Evolutionary conservation across 176 grass and related monocot species (phyloP).

Genomic region (Hsuehochloa calcarea): DNA sequence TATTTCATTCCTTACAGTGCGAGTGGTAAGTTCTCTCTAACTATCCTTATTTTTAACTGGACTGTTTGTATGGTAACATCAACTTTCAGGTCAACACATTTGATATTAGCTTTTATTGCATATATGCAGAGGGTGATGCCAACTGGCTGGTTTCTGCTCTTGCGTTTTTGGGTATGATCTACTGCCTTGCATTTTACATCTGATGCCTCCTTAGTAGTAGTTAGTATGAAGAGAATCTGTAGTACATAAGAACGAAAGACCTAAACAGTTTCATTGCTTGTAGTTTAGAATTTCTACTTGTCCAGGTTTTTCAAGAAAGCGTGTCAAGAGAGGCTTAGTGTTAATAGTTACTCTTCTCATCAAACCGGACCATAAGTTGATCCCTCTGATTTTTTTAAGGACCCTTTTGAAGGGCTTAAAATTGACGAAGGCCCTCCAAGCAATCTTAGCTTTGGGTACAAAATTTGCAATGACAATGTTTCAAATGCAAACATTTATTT

Average conservation of each 20-base stretch:
- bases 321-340: background rate
- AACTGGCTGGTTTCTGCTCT: slow-evolving; percentile 87
- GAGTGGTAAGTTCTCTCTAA: slow-evolving; percentile 58
- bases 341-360: background rate
- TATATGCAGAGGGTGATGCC: slow-evolving; percentile 90
- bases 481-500: background rate
- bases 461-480: background rate
- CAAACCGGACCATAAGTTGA: background rate
- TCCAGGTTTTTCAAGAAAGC: background rate
- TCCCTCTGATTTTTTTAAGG: background rate
- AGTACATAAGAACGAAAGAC: background rate
- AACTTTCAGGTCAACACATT: slow-evolving; percentile 17
- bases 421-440: background rate
- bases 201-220: background rate
- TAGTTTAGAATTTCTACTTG: background rate
- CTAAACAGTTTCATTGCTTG: background rate
- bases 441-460: background rate
- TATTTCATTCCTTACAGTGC: slow-evolving; percentile 86
- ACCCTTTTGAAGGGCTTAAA: background rate
- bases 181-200: background rate
- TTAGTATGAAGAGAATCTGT: background rate
- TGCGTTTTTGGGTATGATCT: slow-evolving; percentile 78
- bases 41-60: background rate
- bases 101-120: slow-evolving; percentile 21
- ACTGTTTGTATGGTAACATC: background rate